Evolutionary conservation across 140 eudicot species (phyloP).

Genomic region (Senecio squalidus): DNA sequence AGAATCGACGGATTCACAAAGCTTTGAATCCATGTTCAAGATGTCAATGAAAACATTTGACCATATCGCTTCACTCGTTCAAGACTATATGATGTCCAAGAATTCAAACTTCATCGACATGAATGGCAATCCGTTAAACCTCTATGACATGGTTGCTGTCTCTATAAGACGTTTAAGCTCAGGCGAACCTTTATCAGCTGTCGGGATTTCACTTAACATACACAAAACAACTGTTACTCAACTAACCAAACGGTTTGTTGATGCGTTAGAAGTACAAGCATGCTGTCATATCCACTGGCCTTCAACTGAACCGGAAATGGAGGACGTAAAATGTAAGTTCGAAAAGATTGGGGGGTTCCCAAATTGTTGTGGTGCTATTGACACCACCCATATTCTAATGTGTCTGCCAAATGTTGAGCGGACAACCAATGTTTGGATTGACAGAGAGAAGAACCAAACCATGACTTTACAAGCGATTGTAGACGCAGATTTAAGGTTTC

Average conservation of each 20-base stretch:
- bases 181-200: slow-evolving; percentile 41
- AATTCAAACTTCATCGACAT: slow-evolving; percentile 31
- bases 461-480: slow-evolving; percentile 55
- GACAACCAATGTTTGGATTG: slow-evolving; percentile 36
- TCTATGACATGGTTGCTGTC: slow-evolving; percentile 55
- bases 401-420: slow-evolving; percentile 29
- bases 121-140: slow-evolving; percentile 33
- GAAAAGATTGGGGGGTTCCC: slow-evolving; percentile 60
- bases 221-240: slow-evolving; percentile 56
- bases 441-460: slow-evolving; percentile 38
- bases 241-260: slow-evolving; percentile 59
- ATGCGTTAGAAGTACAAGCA: slow-evolving; percentile 37
- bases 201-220: slow-evolving; percentile 44
- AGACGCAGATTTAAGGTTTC: slow-evolving; percentile 55
- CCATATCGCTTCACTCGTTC: slow-evolving; percentile 54
- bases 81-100: slow-evolving; percentile 40
- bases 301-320: slow-evolving; percentile 34
- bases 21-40: slow-evolving; percentile 59
- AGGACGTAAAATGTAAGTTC: slow-evolving; percentile 40
- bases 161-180: slow-evolving; percentile 64
- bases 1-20: slow-evolving; percentile 23
- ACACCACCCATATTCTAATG: slow-evolving; percentile 56
- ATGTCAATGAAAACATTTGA: slow-evolving; percentile 60
- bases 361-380: slow-evolving; percentile 75
- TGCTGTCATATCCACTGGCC: slow-evolving; percentile 60